Percentiles rank a stretch among this genome's conserved stretches.
Conservation (phyloP, 805 yeast genomes). For the Saccharomycopsis sp. region DNA sequence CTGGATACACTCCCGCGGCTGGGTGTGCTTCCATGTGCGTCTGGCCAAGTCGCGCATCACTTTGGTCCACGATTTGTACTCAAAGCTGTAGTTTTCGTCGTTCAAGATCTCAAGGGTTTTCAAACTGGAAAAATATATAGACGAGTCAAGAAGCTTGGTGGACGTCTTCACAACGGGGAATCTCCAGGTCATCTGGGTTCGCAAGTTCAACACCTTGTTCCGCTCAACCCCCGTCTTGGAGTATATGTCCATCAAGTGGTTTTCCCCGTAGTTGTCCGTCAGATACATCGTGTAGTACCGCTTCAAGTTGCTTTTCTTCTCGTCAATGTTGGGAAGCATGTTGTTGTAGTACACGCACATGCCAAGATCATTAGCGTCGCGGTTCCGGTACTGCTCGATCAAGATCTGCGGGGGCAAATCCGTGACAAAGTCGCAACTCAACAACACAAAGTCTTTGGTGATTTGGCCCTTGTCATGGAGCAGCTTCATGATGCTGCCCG, state of each 20-base stretch:
- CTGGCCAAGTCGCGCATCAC: slow-evolving; percentile 81
- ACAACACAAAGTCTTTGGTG: slow-evolving; percentile 54
- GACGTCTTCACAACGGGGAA: slow-evolving; percentile 73
- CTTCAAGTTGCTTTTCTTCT: slow-evolving; percentile 41
- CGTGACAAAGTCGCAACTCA: slow-evolving; percentile 92
- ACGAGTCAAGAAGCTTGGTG: slow-evolving; percentile 63
- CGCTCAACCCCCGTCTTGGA: slow-evolving; percentile 60
- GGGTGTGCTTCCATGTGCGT: slow-evolving; percentile 80
- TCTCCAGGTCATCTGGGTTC: slow-evolving; percentile 87
- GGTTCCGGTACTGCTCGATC: slow-evolving; percentile 73
- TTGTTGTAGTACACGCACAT: slow-evolving; percentile 72
- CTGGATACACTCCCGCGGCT: slow-evolving; percentile 50
- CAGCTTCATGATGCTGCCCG: slow-evolving; percentile 56
- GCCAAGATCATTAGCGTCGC: slow-evolving; percentile 59
- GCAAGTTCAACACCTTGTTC: slow-evolving; percentile 60
- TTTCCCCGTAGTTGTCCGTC: slow-evolving; percentile 33
- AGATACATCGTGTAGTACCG: slow-evolving; percentile 62
- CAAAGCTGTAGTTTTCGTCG: slow-evolving; percentile 23
- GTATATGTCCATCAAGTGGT: slow-evolving; percentile 58
- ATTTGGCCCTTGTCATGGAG: slow-evolving; percentile 32
- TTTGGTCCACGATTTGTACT: slow-evolving; percentile 47
- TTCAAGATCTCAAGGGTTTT: slow-evolving; percentile 45
- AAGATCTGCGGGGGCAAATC: slow-evolving; percentile 86
- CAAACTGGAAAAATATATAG: slow-evolving; percentile 55
- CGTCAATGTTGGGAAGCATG: slow-evolving; percentile 66